A percentile compares a stretch with the other conserved stretches of the same genome.
phyloP scores from a whole-genome alignment of 345 rosid genomes.

The Brassica rapa region DNA sequence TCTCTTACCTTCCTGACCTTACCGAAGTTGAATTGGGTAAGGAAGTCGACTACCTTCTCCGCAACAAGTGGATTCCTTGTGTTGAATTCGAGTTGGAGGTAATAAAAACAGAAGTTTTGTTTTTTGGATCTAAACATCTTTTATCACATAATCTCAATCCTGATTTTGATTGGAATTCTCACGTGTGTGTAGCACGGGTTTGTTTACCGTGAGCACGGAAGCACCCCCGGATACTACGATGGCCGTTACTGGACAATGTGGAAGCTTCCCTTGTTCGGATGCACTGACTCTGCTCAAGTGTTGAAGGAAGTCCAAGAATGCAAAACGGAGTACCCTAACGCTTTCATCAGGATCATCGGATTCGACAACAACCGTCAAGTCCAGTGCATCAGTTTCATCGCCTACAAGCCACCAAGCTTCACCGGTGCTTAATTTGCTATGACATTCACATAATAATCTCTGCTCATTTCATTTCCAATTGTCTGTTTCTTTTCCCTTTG shows the following conservation, averaged over 20 bases:
- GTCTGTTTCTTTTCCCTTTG: conserved; percentile 14
- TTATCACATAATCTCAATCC: background rate
- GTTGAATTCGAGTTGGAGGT: background rate
- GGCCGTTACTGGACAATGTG: background rate
- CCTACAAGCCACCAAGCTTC: background rate
- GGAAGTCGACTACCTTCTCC: background rate
- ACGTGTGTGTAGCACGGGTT: background rate
- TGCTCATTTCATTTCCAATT: conserved; percentile 27
- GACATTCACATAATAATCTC: conserved; percentile 9
- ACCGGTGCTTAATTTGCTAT: conserved; percentile 1
- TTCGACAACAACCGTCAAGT: background rate
- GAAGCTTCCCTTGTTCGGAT: background rate
- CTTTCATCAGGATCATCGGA: background rate
- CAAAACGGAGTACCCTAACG: background rate
- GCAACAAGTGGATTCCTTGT: conserved; percentile 2
- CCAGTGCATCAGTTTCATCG: background rate
- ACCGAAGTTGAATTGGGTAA: background rate
- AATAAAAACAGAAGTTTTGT: background rate
- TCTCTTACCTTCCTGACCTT: conserved; percentile 2
- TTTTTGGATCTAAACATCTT: background rate
- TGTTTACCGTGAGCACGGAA: background rate
- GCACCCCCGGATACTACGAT: background rate
- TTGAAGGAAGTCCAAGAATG: background rate
- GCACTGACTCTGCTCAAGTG: background rate
- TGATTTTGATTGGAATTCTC: background rate